Percentiles rank a stretch among this genome's conserved stretches.
phyloP scores from a whole-genome alignment of 768 basidiomycete species.

The Roridomyces roridus region DNA sequence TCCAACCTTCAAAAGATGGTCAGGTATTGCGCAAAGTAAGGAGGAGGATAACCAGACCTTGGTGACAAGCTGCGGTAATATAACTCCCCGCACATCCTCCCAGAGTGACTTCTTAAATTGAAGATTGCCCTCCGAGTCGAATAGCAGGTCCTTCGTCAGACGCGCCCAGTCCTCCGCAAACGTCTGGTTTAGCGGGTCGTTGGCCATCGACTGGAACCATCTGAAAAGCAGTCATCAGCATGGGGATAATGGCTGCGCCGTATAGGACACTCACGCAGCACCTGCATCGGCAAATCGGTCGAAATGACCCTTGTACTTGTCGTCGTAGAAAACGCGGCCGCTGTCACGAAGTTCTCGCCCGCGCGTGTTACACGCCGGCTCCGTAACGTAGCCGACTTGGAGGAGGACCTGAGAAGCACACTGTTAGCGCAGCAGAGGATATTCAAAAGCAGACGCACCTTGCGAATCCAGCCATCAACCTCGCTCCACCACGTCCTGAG shows the following conservation, averaged over 20 bases:
- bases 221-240: slow-evolving; percentile 30
- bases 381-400: slow-evolving; percentile 86
- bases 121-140: slow-evolving; percentile 79
- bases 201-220: slow-evolving; percentile 88
- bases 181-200: slow-evolving; percentile 80
- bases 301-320: slow-evolving; percentile 71
- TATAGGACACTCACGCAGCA: slow-evolving; percentile 22
- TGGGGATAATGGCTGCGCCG: neutral
- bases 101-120: slow-evolving; percentile 90
- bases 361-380: slow-evolving; percentile 72
- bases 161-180: slow-evolving; percentile 87
- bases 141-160: slow-evolving; percentile 84
- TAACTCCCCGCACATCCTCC: slow-evolving; percentile 85
- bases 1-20: slow-evolving; percentile 52
- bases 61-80: slow-evolving; percentile 79
- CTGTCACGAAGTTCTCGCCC: slow-evolving; percentile 68
- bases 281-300: slow-evolving; percentile 77
- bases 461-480: slow-evolving; percentile 69
- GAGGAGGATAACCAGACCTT: slow-evolving; percentile 51
- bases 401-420: slow-evolving; percentile 59
- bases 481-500: slow-evolving; percentile 75
- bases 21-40: neutral
- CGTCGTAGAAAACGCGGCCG: slow-evolving; percentile 81
- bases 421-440: neutral
- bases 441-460: slow-evolving; percentile 42